Conservation (phyloP, 108 stramenopile species). For the Cyclotella choctawhatcheeana region DNA sequence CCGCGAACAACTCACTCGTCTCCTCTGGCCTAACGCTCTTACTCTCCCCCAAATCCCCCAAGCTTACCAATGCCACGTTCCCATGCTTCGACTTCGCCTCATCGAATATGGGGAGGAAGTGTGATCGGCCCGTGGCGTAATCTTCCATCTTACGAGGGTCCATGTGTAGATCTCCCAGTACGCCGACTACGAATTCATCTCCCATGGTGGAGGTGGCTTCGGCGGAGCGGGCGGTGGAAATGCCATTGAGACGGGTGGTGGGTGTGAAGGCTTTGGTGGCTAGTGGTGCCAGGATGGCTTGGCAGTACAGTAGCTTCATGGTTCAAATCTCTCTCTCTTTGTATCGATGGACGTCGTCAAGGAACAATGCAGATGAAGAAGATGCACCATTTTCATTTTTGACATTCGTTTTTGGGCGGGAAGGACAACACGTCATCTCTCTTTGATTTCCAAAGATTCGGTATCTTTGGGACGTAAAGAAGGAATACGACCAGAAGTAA, state of each 20-base stretch:
- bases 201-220: background rate
- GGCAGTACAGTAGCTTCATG: too few relatives aligned
- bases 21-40: conserved; percentile 51
- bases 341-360: too few relatives aligned
- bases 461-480: too few relatives aligned
- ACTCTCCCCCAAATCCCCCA: conserved; percentile 60
- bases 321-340: too few relatives aligned
- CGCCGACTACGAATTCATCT: conserved; percentile 58
- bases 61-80: conserved; percentile 47
- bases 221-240: background rate
- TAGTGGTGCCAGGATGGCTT: too few relatives aligned
- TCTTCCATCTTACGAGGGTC: conserved; percentile 84
- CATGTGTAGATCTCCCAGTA: conserved; percentile 88
- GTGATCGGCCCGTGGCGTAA: conserved; percentile 53
- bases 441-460: too few relatives aligned
- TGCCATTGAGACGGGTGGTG: background rate
- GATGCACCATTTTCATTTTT: too few relatives aligned
- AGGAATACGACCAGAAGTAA: too few relatives aligned
- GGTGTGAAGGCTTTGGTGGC: too few relatives aligned
- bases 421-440: too few relatives aligned
- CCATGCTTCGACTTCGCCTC: conserved; percentile 66
- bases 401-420: too few relatives aligned
- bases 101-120: conserved; percentile 58
- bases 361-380: too few relatives aligned
- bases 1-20: conserved; percentile 59